Base-by-base conservation (phyloP, 176 grass and related monocot species). In the Musa itinerans region DNA sequence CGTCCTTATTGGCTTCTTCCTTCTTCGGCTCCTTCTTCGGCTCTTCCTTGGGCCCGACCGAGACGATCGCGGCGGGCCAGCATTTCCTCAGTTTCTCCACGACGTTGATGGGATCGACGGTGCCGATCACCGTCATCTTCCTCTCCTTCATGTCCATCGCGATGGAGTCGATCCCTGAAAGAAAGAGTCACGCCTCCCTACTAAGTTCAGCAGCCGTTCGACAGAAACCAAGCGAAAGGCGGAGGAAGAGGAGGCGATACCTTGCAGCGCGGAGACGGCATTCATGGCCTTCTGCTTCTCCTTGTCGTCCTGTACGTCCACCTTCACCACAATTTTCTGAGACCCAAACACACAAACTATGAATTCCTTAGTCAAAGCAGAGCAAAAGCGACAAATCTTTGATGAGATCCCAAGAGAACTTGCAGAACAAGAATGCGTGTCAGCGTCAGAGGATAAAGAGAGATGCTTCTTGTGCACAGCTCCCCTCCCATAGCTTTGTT, bases 211-310 rank as follows among this genome's bases (percentile, higher is more conserved):
- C 34, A 43, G 4, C 34, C 34, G 34, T 5, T 43, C 34, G 34
- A 43, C 34, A 6, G 34, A 43, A 43, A 43, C 34, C 34, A 43
- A 43, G 34, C 34, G 34, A 43, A 43, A 43, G 34, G 34, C 6
- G 34, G 34, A 34, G 34, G 34, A 43, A 5, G 34, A 34, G 34
- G 34, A 43, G 34, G 34, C 34, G 34, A 43, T 83, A 96, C 92
- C 92, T 23, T 77, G 80, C 57, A 96, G 74, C 21, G 52, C 76
- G 72, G 92, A 89, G 82, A 96, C 84, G 61, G 92, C 84, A 81
- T 92, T 96, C 78, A 96, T 81, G 59, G 92, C 89, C 82, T 92
- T 96, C 79, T 89, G 92, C 82, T 92, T 96, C 71, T 89, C 89
- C 78, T 96, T 96, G 86, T 96, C 84, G 77, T 92, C 92, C 51